phyloP scores from a whole-genome alignment of 371 early-diverging fungal genomes.

The Lichtheimia hyalospora region DNA sequence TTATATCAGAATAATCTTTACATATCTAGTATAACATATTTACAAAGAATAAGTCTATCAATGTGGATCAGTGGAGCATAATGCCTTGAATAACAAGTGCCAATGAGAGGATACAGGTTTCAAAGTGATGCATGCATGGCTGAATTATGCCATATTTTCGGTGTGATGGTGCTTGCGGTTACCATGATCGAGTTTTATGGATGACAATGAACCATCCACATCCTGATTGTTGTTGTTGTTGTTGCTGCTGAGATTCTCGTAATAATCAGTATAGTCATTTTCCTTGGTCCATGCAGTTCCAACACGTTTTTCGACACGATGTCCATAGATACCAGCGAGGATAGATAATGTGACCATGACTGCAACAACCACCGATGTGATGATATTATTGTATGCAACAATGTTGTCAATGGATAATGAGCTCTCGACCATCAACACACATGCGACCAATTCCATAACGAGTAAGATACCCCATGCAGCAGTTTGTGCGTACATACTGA shows the following conservation, averaged over 20 bases:
- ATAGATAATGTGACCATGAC: slow-evolving; percentile 14
- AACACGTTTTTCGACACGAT: neutral
- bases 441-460: slow-evolving; percentile 33
- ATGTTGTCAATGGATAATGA: slow-evolving; percentile 32
- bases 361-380: slow-evolving; percentile 13
- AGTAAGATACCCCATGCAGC: slow-evolving; percentile 35
- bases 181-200: too few relatives aligned
- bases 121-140: too few relatives aligned
- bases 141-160: too few relatives aligned
- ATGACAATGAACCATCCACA: too few relatives aligned
- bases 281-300: slow-evolving; percentile 12
- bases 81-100: too few relatives aligned
- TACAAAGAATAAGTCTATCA: too few relatives aligned
- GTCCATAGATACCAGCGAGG: neutral
- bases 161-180: too few relatives aligned
- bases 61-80: too few relatives aligned
- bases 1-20: too few relatives aligned
- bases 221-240: too few relatives aligned
- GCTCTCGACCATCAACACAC: slow-evolving; percentile 38
- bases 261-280: slow-evolving; percentile 11
- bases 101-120: too few relatives aligned
- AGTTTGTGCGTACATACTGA: slow-evolving; percentile 20
- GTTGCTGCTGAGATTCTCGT: neutral
- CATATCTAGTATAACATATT: too few relatives aligned
- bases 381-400: slow-evolving; percentile 30